These are phyloP conservation scores for Inosperma sp. DNA, from an alignment of 768 basidiomycete species.

Conservation along the genomic window DNA sequence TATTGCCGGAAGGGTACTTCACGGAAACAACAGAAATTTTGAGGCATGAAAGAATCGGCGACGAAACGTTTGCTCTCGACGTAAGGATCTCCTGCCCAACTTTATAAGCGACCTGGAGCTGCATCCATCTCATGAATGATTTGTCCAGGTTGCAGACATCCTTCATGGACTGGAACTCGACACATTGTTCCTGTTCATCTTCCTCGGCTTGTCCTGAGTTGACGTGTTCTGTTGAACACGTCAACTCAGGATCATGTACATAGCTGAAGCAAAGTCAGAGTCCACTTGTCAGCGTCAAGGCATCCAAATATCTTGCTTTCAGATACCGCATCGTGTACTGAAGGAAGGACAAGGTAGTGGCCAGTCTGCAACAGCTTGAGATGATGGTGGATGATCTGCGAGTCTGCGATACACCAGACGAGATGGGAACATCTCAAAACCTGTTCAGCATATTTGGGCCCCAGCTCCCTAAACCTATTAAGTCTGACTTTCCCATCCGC, in stretches of 20 bases:
- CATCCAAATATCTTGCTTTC: background rate
- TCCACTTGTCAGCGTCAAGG: background rate
- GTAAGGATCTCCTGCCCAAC: conserved; percentile 4
- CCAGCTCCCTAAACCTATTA: background rate
- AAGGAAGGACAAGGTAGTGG: background rate
- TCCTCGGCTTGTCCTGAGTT: background rate
- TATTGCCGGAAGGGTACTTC: background rate
- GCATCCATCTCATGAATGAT: conserved; percentile 5
- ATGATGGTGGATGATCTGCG: conserved; percentile 1
- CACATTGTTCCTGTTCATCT: background rate
- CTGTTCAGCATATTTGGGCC: background rate
- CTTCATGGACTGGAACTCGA: background rate
- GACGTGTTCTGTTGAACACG: background rate
- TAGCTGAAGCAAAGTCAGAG: background rate
- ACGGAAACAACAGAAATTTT: background rate
- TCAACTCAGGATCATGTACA: background rate
- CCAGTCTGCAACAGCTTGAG: background rate
- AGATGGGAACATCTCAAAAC: background rate
- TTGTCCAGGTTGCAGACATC: background rate
- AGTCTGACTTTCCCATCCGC: background rate
- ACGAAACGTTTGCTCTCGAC: background rate
- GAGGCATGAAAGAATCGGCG: background rate
- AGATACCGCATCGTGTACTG: background rate
- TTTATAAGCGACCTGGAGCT: conserved; percentile 1
- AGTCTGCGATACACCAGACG: background rate